Percentiles rank a stretch among this genome's conserved stretches.
Conservation (phyloP, 768 basidiomycete species). For the Boletus pseudo-olivaceus region DNA sequence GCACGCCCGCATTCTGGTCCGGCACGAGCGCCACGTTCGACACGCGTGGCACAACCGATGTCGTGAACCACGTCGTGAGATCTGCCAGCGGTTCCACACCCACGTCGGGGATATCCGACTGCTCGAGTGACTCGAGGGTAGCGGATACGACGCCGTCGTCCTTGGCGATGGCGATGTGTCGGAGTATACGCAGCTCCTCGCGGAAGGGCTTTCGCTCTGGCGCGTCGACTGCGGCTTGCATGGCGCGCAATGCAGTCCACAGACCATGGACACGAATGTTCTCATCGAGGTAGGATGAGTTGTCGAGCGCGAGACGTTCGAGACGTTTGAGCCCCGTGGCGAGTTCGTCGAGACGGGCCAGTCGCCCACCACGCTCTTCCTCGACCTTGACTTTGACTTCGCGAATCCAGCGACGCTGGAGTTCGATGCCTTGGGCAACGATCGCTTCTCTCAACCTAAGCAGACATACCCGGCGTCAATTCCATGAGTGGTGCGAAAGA, state of each 20-base stretch:
- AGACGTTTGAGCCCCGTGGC: constrained; percentile 87
- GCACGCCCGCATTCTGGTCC: constrained; percentile 81
- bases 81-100: constrained; percentile 88
- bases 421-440: constrained; percentile 93
- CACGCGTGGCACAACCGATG: constrained; percentile 78
- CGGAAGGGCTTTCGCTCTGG: constrained; percentile 80
- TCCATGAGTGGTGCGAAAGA: background rate
- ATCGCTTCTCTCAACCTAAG: constrained; percentile 88
- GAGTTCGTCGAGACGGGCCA: constrained; percentile 93
- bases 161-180: constrained; percentile 65
- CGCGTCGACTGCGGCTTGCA: constrained; percentile 62
- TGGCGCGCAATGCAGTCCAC: constrained; percentile 88
- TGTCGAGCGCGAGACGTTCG: constrained; percentile 88
- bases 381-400: constrained; percentile 96
- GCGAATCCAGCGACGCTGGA: constrained; percentile 94
- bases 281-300: constrained; percentile 86
- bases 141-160: constrained; percentile 66
- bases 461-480: background rate
- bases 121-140: constrained; percentile 67
- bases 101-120: constrained; percentile 69
- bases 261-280: constrained; percentile 89
- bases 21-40: constrained; percentile 91
- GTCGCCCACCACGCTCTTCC: constrained; percentile 91
- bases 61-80: constrained; percentile 87
- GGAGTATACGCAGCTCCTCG: constrained; percentile 80